Evolutionary conservation across 495 filamentous ascomycete genomes (phyloP), one percentile per base, ranked within the genome.

Genomic region (Choiromyces venosus): DNA sequence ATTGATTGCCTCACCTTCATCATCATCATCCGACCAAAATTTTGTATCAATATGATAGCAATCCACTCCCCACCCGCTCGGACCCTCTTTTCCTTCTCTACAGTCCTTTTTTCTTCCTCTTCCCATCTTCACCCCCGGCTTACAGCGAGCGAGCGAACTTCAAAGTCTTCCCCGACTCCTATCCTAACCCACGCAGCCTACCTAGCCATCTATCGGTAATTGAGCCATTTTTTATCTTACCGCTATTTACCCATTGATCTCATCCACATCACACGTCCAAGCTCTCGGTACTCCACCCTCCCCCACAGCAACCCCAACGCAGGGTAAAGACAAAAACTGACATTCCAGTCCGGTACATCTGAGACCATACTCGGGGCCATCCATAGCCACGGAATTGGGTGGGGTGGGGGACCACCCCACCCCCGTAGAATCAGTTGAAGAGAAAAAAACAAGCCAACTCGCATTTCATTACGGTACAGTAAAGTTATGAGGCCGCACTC

Each of bases 221-320:
- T 52, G 46, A 52, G 46, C 46, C 46, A 52, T 52, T 52, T 52
- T 52, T 25, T n/a, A n/a, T n/a, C n/a, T n/a, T n/a, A n/a, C n/a
- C n/a, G n/a, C n/a, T n/a, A n/a, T n/a, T n/a, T 10, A 5, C 46
- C n/a, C 44, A 9, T 25, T n/a, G 44, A 46, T 21, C 44, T n/a
- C 44, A 7, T 52, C 46, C 46, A 52, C 46, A 52, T 52, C 46
- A 52, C 46, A 16, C 46, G 46, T 9, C 46, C n/a, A 16, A 3
- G 46, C 46, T 25, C 7, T 3, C n/a, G 44, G 44, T 52, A 52
- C 44, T 2, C 4, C 2, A 42, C 44, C 44, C 21, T 9, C n/a
- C n/a, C 8, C n/a, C 46, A 21, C n/a, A 10, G 46, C 46, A 25
- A 52, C 46, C 10, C n/a, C n/a, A n/a, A n/a, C n/a, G 46, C 21